phyloP scores from a whole-genome alignment of 352 stramenopile species.

The Phytophthora syringae region DNA sequence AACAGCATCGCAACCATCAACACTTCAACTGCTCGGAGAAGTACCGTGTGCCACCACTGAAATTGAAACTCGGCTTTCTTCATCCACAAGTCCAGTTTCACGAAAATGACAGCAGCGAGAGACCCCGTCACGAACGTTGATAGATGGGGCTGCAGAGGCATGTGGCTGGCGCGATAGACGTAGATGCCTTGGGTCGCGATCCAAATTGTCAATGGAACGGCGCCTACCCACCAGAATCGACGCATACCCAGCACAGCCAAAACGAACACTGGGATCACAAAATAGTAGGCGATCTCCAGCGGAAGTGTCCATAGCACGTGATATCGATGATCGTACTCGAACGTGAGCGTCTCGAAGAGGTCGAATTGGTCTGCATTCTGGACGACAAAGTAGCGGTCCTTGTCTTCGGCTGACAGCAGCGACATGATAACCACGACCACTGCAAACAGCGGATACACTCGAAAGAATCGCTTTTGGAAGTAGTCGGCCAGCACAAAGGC shows the following conservation, averaged over 20 bases:
- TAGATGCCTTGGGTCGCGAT: slow-evolving; percentile 26
- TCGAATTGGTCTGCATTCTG: slow-evolving; percentile 22
- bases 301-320: slow-evolving; percentile 41
- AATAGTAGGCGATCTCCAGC: slow-evolving; percentile 39
- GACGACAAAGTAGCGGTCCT: slow-evolving; percentile 38
- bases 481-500: slow-evolving; percentile 43
- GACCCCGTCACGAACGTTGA: slow-evolving; percentile 52
- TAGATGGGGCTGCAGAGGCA: slow-evolving; percentile 33
- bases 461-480: slow-evolving; percentile 54
- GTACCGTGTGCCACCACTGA: slow-evolving; percentile 14
- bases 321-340: slow-evolving; percentile 39
- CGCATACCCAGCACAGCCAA: slow-evolving; percentile 25
- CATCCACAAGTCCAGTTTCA: slow-evolving; percentile 27
- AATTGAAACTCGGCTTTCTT: slow-evolving; percentile 29
- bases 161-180: slow-evolving; percentile 32
- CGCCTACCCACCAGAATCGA: slow-evolving; percentile 30
- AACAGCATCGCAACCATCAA: slow-evolving; percentile 32
- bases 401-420: slow-evolving; percentile 30
- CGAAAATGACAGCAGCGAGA: slow-evolving; percentile 38
- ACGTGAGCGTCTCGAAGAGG: slow-evolving; percentile 46
- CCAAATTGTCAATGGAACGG: slow-evolving; percentile 28
- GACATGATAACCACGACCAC: slow-evolving; percentile 39
- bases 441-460: slow-evolving; percentile 63
- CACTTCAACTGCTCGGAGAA: slow-evolving; percentile 31
- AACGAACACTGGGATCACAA: slow-evolving; percentile 43